A percentile compares a stretch with the other conserved stretches of the same genome.
Conservation (phyloP, 768 basidiomycete genomes). For the Phallus indusiatus region DNA sequence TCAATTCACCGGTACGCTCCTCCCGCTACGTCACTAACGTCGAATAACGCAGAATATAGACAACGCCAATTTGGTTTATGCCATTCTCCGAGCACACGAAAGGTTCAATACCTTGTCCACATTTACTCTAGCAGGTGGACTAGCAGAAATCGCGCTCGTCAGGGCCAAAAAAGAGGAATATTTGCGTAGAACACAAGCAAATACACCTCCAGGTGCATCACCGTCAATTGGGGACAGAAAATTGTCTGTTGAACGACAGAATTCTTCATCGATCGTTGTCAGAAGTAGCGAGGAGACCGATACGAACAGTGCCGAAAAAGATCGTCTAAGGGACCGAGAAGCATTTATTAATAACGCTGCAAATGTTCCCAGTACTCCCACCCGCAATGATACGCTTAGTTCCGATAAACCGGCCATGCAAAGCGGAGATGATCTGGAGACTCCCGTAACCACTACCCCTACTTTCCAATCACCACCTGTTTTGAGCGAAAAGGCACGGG, state of each 20-base stretch:
- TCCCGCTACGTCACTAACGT: background rate
- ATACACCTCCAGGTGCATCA: background rate
- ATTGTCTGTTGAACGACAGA: background rate
- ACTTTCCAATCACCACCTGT: background rate
- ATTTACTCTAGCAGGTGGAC: conserved; percentile 78
- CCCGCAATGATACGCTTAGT: conserved; percentile 19
- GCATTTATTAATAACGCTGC: conserved; percentile 14
- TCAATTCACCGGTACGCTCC: conserved; percentile 36
- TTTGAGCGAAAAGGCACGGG: conserved; percentile 67
- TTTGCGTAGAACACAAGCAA: conserved; percentile 16
- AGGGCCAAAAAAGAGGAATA: conserved; percentile 69
- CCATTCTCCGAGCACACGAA: conserved; percentile 74
- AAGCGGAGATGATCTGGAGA: background rate
- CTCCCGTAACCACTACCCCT: background rate
- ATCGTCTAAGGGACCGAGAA: conserved; percentile 5
- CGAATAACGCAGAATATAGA: conserved; percentile 39
- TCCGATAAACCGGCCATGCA: conserved; percentile 19
- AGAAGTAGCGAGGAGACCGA: background rate
- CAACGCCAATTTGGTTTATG: conserved; percentile 84
- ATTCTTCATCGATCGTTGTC: background rate
- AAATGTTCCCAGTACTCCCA: conserved; percentile 22
- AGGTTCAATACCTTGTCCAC: conserved; percentile 86
- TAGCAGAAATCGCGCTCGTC: conserved; percentile 73
- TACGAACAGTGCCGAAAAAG: background rate
- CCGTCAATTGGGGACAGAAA: background rate